A percentile compares a stretch with the other conserved stretches of the same genome.
Evolutionary conservation across 495 filamentous ascomycete species (phyloP).

Genomic region (Annulohypoxylon nitens): DNA sequence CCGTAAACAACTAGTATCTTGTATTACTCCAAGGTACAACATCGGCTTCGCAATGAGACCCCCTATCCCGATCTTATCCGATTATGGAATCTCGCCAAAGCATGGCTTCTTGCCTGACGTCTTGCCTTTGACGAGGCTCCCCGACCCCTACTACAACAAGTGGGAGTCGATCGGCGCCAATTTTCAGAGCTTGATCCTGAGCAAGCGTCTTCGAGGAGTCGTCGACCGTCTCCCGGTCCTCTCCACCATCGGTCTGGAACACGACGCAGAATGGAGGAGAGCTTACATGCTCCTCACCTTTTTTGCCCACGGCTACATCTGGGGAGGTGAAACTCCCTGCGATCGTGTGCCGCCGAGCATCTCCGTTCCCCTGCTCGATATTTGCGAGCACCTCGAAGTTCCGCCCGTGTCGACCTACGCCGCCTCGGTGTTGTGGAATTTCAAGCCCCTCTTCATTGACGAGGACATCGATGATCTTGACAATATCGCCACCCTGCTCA

Average conservation of each 20-base stretch:
- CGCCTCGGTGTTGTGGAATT: slow-evolving; percentile 94
- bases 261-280: slow-evolving; percentile 90
- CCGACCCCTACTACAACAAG: slow-evolving; percentile 89
- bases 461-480: slow-evolving; percentile 84
- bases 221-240: slow-evolving; percentile 85
- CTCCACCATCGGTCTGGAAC: slow-evolving; percentile 80
- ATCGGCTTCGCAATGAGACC: slow-evolving; percentile 75
- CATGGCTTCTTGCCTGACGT: slow-evolving; percentile 91
- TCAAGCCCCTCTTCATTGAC: slow-evolving; percentile 84
- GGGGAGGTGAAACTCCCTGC: slow-evolving; percentile 86
- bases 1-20: background rate
- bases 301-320: slow-evolving; percentile 93
- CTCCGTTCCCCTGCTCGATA: slow-evolving; percentile 81
- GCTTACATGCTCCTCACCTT: slow-evolving; percentile 90
- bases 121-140: slow-evolving; percentile 81
- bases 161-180: slow-evolving; percentile 91
- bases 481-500: slow-evolving; percentile 86
- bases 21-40: slow-evolving; percentile 10
- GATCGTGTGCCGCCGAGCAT: slow-evolving; percentile 88
- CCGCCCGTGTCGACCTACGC: slow-evolving; percentile 97
- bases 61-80: slow-evolving; percentile 78
- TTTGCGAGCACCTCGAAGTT: slow-evolving; percentile 85
- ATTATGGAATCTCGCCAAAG: slow-evolving; percentile 89
- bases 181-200: slow-evolving; percentile 87
- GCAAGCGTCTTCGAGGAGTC: slow-evolving; percentile 79